Evolutionary conservation across 1,284 basidiomycete species (phyloP), one percentile per base, ranked within the genome.

Genomic region (Pseudozyma tsukubaensis): DNA sequence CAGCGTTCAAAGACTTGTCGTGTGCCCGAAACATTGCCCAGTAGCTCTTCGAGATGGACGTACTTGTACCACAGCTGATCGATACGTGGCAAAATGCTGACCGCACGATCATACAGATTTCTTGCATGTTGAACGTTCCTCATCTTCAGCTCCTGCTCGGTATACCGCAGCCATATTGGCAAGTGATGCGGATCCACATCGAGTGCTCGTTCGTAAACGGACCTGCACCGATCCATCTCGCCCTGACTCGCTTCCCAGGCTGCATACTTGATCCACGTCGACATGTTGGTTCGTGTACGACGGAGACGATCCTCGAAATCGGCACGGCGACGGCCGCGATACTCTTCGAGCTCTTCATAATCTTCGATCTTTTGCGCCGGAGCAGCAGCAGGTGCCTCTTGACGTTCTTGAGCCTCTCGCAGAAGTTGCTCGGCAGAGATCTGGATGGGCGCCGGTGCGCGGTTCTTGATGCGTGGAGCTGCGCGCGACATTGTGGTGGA

Each of bases 391-490:
- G 92, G 90, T 21, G 92, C 89, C 82, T 98, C 97, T 87, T 99
- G 96, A 56, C 95, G 89, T 82, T 98, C 97, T 89, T 98, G 94
- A 44, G 97, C 93, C 87, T 99, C 97, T 81, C 97, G 91, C 14
- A 99, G 88, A 45, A 99, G 91, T 87, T 99, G 96, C 86, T 98
- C 96, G 34, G 96, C 94, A 57, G 95, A 97, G 86, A 98, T 96
- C 92, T 97, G 94, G 71, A 97, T 88, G 59, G 93, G 91, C 61
- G 94, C 94, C 32, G 94, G 91, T 21, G 94, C 94, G 55, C 94
- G 89, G 86, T 97, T 97, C 88, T 95, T 94, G 76, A 97, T 94
- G 69, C 92, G 82, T 14, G 88, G 88, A 4, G 87, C 87, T 40
- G 71, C 45, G 53, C 65, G 57, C 11, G 71, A 73, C 71, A 73